These are phyloP conservation scores for Lentinula boryana DNA, from an alignment of 768 basidiomycete species.

Conservation along the genomic window DNA sequence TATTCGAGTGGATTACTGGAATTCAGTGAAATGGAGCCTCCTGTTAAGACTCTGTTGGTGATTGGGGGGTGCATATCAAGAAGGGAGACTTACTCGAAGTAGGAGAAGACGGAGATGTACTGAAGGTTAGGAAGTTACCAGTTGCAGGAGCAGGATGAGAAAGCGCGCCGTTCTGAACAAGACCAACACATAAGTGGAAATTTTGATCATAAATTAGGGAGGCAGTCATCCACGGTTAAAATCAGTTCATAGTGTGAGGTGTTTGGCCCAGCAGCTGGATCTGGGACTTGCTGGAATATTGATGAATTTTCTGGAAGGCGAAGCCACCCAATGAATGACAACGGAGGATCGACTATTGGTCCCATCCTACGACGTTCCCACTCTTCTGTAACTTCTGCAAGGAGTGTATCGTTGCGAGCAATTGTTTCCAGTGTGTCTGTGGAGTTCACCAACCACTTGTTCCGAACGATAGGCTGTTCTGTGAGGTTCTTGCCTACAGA, in stretches of 20 bases:
- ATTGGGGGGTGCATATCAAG: not conserved
- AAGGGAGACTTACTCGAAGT: constrained; percentile 7
- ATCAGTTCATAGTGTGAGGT: constrained; percentile 17
- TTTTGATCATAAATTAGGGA: not conserved
- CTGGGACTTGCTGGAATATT: constrained; percentile 12
- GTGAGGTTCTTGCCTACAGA: constrained; percentile 29
- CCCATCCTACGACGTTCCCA: constrained; percentile 22
- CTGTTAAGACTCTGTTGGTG: not conserved
- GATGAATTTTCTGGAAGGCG: constrained; percentile 13
- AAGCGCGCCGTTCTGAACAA: constrained; percentile 3
- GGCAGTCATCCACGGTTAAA: constrained; percentile 9
- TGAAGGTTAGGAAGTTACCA: constrained; percentile 9
- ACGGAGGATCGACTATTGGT: constrained; percentile 12
- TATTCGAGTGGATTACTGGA: constrained; percentile 31
- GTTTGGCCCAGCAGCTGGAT: constrained; percentile 19
- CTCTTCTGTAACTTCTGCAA: constrained; percentile 15
- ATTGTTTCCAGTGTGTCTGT: constrained; percentile 21
- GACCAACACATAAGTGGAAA: not conserved
- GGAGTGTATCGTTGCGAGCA: constrained; percentile 16
- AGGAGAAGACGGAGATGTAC: constrained; percentile 6
- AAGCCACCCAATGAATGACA: constrained; percentile 14
- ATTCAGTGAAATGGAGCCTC: constrained; percentile 20
- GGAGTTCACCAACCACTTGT: constrained; percentile 18
- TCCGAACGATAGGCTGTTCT: constrained; percentile 22
- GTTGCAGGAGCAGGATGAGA: not conserved